Evolutionary conservation across 495 filamentous ascomycete species (phyloP), one percentile per base, ranked within the genome.

Genomic region (Hypomontagnella monticulosa): DNA sequence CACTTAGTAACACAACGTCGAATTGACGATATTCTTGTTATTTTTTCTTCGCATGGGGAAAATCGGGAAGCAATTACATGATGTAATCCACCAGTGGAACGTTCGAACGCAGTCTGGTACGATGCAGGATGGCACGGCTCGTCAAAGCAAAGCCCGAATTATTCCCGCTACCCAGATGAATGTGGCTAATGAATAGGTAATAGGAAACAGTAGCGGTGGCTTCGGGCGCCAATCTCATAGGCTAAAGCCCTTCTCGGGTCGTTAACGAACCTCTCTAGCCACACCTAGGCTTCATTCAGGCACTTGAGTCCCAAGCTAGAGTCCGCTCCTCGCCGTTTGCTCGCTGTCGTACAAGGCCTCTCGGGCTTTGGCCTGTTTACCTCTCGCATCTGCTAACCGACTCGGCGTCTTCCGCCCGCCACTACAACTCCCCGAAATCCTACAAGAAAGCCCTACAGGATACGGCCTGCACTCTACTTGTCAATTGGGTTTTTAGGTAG

Each of bases 61-160:
- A 63, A 42, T 63, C 65, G 65, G 65, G 32, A 50, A 58, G 55
- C 58, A 62, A 63, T 63, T 63, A 68, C 65, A 69, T 69, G 59
- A 63, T 69, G 66, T 63, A 63, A 63, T 63, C 66, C 59, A 63
- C 59, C 30, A 18, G 48, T 69, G 66, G 66, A 38, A 69, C 60
- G 66, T 69, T 69, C 51, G 2, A 27, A 4, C 11, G 11, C 38
- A 10, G 36, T 32, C 65, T 67, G 60, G 59, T 69, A 69, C 66
- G 66, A 69, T 63, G 43, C 49, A 38, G 44, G 57, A 16, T 62
- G 58, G 49, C 19, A 40, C 40, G 50, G 30, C 52, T 41, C 23
- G 30, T 40, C 12, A 15, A 4, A 59, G 42, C 52, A 68, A 27
- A 69, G 14, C 66, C 66, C 66, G 66, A 69, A 46, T 56, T 69